Base-by-base conservation (phyloP, 2,329 filamentous ascomycete genomes). In the Xylaria sp. region DNA sequence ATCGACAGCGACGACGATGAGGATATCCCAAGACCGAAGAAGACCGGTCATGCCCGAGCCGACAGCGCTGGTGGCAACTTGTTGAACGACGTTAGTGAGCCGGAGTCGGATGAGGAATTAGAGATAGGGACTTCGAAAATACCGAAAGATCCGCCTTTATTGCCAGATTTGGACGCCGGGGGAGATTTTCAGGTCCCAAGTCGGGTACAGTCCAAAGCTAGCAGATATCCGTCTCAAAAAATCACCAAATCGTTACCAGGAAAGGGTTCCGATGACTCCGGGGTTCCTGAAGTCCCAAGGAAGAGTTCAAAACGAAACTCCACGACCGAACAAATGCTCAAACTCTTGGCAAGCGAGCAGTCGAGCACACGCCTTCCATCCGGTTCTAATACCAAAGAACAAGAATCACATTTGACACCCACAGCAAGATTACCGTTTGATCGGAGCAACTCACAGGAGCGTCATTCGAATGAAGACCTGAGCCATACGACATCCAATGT, bases 251-350 rank as follows among this genome's bases (percentile, higher is more conserved):
- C 66, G 42, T 53, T 70, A 61, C 67, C 70, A 54, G 61, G 56
- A 64, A 61, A 63, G 55, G 65, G 71, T 38, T 25, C 47, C 45
- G 67, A 70, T n/a, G 59, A 71, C 65, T 71, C 61, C 69, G 75
- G 53, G n/a, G 70, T 82, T 3, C 87, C 87, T 0, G 80, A 83
- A 7, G 84, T 93, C 33, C 90, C 91, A 2, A 83, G 90, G 31
- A 92, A 89, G 77, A 92, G 89, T 73, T 93, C 91, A 0, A 88
- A 87, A 72, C 83, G 89, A 62, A 77, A 83, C 61, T 87, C 85
- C 2, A 78, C 75, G 42, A 72, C 69, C 31, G 75, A 73, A 23
- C 72, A 74, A n/a, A 70, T 77, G 23, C 72, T 80, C 43, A 77
- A 75, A 55, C 37, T 77, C n/a, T 60, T 52, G 35, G 57, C 67